phyloP scores from a whole-genome alignment of 306 rosid species.

The Hippophae rhamnoides region DNA sequence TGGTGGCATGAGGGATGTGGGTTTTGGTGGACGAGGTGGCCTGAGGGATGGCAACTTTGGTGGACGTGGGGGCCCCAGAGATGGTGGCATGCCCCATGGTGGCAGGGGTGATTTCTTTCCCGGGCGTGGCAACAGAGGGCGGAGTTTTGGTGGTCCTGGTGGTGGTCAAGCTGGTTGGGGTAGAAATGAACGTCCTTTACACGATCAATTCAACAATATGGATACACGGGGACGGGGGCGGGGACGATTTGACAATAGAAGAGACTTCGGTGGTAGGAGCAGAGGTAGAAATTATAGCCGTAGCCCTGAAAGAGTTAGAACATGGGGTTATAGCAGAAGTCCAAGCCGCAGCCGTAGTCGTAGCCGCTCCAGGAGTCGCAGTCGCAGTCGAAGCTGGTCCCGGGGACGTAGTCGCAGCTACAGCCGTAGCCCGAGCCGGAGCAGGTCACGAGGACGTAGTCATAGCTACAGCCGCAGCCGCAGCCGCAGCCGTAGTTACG shows the following conservation, averaged over 20 bases:
- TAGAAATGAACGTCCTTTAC: slow-evolving; percentile 52
- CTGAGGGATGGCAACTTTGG: slow-evolving; percentile 36
- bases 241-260: slow-evolving; percentile 77
- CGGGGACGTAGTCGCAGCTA: slow-evolving; percentile 56
- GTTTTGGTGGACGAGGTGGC: slow-evolving; percentile 55
- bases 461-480: slow-evolving; percentile 32
- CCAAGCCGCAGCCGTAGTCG: slow-evolving; percentile 28
- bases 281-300: slow-evolving; percentile 79
- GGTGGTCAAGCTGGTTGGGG: slow-evolving; percentile 63
- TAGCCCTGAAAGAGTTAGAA: slow-evolving; percentile 86
- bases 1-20: slow-evolving; percentile 56
- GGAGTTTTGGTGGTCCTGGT: slow-evolving; percentile 63
- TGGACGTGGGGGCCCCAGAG: slow-evolving; percentile 54
- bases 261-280: slow-evolving; percentile 42
- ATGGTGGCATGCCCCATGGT: slow-evolving; percentile 39
- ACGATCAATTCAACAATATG: slow-evolving; percentile 48
- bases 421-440: slow-evolving; percentile 41
- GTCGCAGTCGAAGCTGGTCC: slow-evolving; percentile 41
- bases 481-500: slow-evolving; percentile 33
- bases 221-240: slow-evolving; percentile 78
- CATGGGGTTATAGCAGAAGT: slow-evolving; percentile 66
- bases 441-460: slow-evolving; percentile 20
- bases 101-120: slow-evolving; percentile 75
- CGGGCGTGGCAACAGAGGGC: slow-evolving; percentile 72
- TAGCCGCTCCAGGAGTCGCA: slow-evolving; percentile 37